A percentile compares a stretch with the other conserved stretches of the same genome.
phyloP scores from a whole-genome alignment of 2,329 filamentous ascomycete genomes.

The Xylaria sp. region DNA sequence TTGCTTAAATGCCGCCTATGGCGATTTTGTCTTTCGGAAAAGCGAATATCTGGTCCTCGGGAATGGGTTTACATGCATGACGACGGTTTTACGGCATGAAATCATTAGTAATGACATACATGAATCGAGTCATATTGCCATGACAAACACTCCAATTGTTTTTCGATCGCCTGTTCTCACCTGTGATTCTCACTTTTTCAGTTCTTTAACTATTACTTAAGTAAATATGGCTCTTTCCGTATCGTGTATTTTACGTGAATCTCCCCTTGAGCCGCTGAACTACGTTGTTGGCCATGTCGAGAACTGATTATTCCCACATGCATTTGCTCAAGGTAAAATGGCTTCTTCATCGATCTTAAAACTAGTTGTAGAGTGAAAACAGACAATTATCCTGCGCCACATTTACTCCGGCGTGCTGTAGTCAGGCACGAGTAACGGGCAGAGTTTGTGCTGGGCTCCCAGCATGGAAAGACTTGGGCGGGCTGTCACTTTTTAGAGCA shows the following conservation, averaged over 20 bases:
- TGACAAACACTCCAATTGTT: slow-evolving; percentile 25
- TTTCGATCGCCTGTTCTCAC: not conserved
- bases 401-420: too few species aligned
- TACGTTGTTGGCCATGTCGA: not conserved
- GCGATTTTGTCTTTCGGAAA: slow-evolving; percentile 44
- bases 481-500: too few species aligned
- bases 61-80: slow-evolving; percentile 49
- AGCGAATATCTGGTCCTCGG: slow-evolving; percentile 46
- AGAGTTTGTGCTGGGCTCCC: too few species aligned
- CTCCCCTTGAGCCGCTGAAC: too few species aligned
- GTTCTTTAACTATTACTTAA: not conserved
- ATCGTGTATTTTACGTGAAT: not conserved
- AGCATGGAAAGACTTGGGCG: too few species aligned
- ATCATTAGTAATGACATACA: slow-evolving; percentile 51
- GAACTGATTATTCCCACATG: not conserved
- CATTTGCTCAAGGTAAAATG: not conserved
- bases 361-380: too few species aligned
- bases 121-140: slow-evolving; percentile 49
- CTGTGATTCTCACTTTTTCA: not conserved
- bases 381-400: too few species aligned
- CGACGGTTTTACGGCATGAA: slow-evolving; percentile 48
- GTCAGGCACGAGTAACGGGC: too few species aligned
- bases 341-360: too few species aligned
- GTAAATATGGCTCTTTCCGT: not conserved
- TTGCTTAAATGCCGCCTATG: slow-evolving; percentile 53